Conservation (phyloP, 345 rosid genomes). For the Ailanthus altissimus region DNA sequence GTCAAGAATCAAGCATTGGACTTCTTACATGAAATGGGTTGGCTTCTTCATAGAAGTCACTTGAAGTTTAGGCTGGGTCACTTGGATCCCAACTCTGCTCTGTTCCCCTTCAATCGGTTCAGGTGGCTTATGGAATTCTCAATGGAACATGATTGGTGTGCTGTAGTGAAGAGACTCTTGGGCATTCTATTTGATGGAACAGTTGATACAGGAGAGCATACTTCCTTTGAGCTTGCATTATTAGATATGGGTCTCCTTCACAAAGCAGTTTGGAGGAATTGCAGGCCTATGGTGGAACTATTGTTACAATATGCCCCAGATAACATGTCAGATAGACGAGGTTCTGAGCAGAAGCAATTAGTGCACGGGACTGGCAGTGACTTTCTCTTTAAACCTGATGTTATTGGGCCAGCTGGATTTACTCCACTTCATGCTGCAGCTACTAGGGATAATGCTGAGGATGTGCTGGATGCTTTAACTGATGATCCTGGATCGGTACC, state of each 20-base stretch:
- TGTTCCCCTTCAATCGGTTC: conserved; percentile 53
- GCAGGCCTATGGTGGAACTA: conserved; percentile 54
- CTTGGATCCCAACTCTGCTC: conserved; percentile 36
- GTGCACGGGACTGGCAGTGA: conserved; percentile 16
- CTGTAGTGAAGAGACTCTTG: conserved; percentile 62
- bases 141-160: conserved; percentile 75
- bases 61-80: conserved; percentile 37
- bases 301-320: conserved; percentile 47
- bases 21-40: conserved; percentile 71
- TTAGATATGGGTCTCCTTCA: conserved; percentile 63
- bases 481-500: conserved; percentile 65
- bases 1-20: conserved; percentile 56
- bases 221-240: conserved; percentile 45
- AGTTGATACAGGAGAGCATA: conserved; percentile 43
- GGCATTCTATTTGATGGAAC: conserved; percentile 44
- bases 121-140: conserved; percentile 70
- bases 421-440: conserved; percentile 82
- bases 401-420: conserved; percentile 59
- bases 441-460: conserved; percentile 53
- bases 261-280: conserved; percentile 59
- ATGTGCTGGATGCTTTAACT: conserved; percentile 62
- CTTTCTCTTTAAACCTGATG: conserved; percentile 51
- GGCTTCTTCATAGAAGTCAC: conserved; percentile 69
- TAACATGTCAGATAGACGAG: conserved; percentile 30
- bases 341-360: conserved; percentile 25